Evolutionary conservation across 2,329 filamentous ascomycete species (phyloP), one percentile per base, ranked within the genome.

Genomic region (Tolypocladium tundrense): DNA sequence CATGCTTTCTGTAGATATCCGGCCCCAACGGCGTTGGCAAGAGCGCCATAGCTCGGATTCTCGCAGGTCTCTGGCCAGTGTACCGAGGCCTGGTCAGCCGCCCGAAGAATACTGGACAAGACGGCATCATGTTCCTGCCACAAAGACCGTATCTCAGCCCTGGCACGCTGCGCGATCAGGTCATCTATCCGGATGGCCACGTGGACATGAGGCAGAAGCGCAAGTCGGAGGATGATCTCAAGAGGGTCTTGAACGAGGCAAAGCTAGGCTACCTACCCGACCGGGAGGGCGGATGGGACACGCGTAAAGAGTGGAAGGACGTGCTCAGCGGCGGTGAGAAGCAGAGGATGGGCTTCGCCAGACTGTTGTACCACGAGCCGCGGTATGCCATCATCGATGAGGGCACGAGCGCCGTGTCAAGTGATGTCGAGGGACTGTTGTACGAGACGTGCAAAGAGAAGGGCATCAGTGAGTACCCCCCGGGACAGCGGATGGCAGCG

Each of bases 101-200:
- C 1, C 93, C 94, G 3, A 90, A 94, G 67, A 81, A 77, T 43
- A 83, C 84, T 48, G 91, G 91, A 43, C 81, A 87, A 61, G 93
- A 97, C 63, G 94, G 94, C 59, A 96, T 99, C 75, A 97, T 99
- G 92, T 97, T 99, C 75, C 81, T 99, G 13, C 94, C 94, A 0
- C 94, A 99, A 71, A 83, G 93, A 19, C 91, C 93, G 0, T 97
- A 97, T 67, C 83, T 97, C 40, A 93, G 87, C 70, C 88, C 93
- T 27, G 94, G 94, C 41, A 97, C 94, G 1, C 79, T 97, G 11
- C 88, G 94, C 33, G 95, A 99, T 67, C 95, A 99, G 75, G 91
- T 99, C 67, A 97, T 97, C 69, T 99, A 99, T 66, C 94, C 94
- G 0, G 91, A 99, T 66, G 93, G 91, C 8, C 93, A 96, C 69